Conservation (phyloP, 2,329 filamentous ascomycete genomes). For the Phymatotrichopsis omnivora region DNA sequence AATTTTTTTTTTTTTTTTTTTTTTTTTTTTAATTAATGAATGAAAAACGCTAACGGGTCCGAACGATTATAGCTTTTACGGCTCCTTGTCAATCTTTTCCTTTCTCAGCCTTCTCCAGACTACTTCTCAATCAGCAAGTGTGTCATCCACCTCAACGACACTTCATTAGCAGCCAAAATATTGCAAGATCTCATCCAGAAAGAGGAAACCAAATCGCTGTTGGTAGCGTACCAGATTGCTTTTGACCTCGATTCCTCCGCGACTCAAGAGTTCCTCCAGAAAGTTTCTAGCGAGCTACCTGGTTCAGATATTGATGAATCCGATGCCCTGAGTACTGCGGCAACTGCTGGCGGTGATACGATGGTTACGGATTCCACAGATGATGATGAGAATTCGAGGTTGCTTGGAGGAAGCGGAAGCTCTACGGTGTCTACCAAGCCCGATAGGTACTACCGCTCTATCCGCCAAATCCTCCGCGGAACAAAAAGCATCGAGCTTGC, state of each 20-base stretch:
- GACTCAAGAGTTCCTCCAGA: constrained; percentile 89
- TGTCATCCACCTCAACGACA: constrained; percentile 87
- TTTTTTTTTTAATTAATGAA: constrained; percentile 7
- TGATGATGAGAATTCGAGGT: constrained; percentile 21
- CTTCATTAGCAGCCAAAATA: constrained; percentile 80
- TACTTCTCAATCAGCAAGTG: constrained; percentile 98
- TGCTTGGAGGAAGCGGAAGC: constrained; percentile 21
- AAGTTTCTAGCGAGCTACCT: constrained; percentile 45
- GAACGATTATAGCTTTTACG: constrained; percentile 60
- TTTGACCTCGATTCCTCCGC: constrained; percentile 98
- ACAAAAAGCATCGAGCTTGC: constrained; percentile 91
- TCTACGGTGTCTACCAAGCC: constrained; percentile 16
- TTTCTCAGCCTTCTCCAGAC: constrained; percentile 88
- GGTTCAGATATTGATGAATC: constrained; percentile 40
- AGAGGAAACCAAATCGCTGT: constrained; percentile 65
- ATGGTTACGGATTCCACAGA: constrained; percentile 24
- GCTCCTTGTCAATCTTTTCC: constrained; percentile 82
- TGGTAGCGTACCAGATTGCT: constrained; percentile 90
- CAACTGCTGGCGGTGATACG: constrained; percentile 27
- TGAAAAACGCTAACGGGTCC: constrained; percentile 15
- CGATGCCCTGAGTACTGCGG: constrained; percentile 30
- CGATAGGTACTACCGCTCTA: constrained; percentile 44
- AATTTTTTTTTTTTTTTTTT: not conserved
- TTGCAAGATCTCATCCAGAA: constrained; percentile 70
- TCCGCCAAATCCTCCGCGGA: constrained; percentile 65